Conservation (phyloP, 2,329 filamentous ascomycete genomes). For the Talaromyces sp. region DNA sequence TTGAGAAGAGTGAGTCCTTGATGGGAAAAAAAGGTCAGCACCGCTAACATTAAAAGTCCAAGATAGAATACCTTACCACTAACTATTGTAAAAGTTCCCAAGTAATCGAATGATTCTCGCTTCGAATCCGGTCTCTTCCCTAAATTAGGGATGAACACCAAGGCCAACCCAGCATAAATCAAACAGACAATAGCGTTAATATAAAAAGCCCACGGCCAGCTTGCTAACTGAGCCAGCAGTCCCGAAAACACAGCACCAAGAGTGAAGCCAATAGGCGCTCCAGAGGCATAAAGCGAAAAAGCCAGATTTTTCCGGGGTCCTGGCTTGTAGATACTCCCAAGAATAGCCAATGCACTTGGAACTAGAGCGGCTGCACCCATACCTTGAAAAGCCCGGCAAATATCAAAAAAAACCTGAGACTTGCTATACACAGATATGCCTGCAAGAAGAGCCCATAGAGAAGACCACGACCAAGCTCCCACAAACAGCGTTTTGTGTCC, state of each 20-base stretch:
- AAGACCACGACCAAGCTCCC: conserved; percentile 48
- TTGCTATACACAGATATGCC: conserved; percentile 63
- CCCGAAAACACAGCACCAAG: background rate
- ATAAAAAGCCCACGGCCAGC: background rate
- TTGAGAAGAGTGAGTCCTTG: background rate
- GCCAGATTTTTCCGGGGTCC: conserved; percentile 65
- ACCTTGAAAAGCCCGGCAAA: conserved; percentile 66
- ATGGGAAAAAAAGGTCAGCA: background rate
- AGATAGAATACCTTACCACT: background rate
- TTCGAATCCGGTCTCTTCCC: background rate
- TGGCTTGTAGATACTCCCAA: conserved; percentile 61
- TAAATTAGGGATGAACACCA: background rate
- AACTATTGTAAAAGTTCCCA: background rate
- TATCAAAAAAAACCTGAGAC: conserved; percentile 58
- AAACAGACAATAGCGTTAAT: background rate
- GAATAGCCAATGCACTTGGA: conserved; percentile 61
- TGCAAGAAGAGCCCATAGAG: conserved; percentile 62
- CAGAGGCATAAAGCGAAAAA: background rate
- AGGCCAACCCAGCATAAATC: background rate
- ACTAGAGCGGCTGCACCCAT: conserved; percentile 68
- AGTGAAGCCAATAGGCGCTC: background rate
- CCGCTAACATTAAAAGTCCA: background rate
- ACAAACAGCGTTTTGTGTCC: background rate
- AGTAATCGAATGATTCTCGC: background rate
- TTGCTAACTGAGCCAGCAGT: background rate